These are phyloP conservation scores for Neurospora cerealis DNA, from an alignment of 495 filamentous ascomycete genomes.

Conservation along the genomic window DNA sequence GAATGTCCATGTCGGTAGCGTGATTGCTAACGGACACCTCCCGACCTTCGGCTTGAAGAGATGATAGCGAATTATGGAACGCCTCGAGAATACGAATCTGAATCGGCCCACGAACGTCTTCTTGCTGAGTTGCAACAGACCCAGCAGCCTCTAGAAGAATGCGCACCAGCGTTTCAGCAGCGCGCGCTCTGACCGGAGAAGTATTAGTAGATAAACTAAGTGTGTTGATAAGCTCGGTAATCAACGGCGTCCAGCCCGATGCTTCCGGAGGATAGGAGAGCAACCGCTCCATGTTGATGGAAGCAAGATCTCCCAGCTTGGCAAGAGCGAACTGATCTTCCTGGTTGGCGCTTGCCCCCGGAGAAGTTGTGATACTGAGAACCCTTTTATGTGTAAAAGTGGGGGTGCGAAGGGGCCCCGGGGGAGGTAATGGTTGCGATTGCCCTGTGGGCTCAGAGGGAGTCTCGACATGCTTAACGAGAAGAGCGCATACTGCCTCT, in stretches of 20 bases:
- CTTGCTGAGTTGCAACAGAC: conserved; percentile 36
- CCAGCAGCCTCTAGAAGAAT: conserved; percentile 57
- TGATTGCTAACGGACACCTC: conserved; percentile 41
- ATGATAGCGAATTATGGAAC: conserved; percentile 45
- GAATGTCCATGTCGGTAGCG: conserved; percentile 65
- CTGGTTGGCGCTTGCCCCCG: conserved; percentile 42
- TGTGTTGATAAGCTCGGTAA: conserved; percentile 54
- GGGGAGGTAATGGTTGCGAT: conserved; percentile 25
- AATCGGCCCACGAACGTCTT: conserved; percentile 42
- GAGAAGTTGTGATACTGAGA: conserved; percentile 49
- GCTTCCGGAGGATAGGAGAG: conserved; percentile 49
- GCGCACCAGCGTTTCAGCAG: conserved; percentile 64
- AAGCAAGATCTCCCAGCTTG: conserved; percentile 67
- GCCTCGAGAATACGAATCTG: conserved; percentile 64
- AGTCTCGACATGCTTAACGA: conserved; percentile 32
- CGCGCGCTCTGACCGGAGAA: conserved; percentile 56
- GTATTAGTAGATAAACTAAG: conserved; percentile 44
- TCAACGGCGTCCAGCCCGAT: conserved; percentile 69
- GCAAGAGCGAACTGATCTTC: conserved; percentile 72
- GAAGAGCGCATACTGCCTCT: conserved; percentile 58
- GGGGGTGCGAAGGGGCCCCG: conserved; percentile 20
- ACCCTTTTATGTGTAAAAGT: conserved; percentile 44
- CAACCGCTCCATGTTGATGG: conserved; percentile 69
- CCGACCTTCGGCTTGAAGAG: conserved; percentile 33
- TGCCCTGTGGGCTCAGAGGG: conserved; percentile 22